Base-by-base conservation (phyloP, 1,139 yeast genomes). In the Hansenula anomala region DNA sequence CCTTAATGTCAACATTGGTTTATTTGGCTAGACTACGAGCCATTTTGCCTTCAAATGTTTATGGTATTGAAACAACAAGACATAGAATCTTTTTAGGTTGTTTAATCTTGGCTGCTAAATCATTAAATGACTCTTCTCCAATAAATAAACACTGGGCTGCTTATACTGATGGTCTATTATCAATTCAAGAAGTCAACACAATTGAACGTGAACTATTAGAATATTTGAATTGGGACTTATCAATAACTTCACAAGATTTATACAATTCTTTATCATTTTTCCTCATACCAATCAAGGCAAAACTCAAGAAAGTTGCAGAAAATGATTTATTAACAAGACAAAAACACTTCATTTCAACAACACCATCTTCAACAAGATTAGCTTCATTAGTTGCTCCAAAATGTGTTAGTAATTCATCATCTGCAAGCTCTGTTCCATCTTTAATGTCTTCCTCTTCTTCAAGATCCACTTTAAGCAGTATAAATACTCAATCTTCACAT, bases 71-170 rank as follows among this genome's bases (percentile, higher is more conserved):
- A 50, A 87, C 97, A 42, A 89, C 97, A 6, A 78, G 95, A 58
- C 97, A 92, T 66, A 73, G 97, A 46, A 86, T 92, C 44, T 90
- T 92, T 51, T 68, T 92, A 41, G 95, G 96, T 0, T 78, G 96
- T 33, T 71, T 92, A 46, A 86, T 92, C 38, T 68, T 92, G 45
- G 85, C 95, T 29, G 96, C 97, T 19, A 92, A 92, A 66, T 81
- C 81, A 47, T 74, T 90, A 48, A 92, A 92, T 62, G 98, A 92
- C 65, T 82, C 95, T 4, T 81, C 94, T 15, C 98, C 97, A 36
- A 75, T 90, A 61, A 92, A 92, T 65, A 89, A 84, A 64, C 96
- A 90, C 67, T 92, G 98, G 98, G 83, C 95, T 14, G 73, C 77
- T 44, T 90, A 89, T 67, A 88, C 97, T 13, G 79, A 82, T 59